Percentiles rank a stretch among this genome's conserved stretches.
Conservation (phyloP, 2,329 filamentous ascomycete genomes). For the Colletotrichum musicola region DNA sequence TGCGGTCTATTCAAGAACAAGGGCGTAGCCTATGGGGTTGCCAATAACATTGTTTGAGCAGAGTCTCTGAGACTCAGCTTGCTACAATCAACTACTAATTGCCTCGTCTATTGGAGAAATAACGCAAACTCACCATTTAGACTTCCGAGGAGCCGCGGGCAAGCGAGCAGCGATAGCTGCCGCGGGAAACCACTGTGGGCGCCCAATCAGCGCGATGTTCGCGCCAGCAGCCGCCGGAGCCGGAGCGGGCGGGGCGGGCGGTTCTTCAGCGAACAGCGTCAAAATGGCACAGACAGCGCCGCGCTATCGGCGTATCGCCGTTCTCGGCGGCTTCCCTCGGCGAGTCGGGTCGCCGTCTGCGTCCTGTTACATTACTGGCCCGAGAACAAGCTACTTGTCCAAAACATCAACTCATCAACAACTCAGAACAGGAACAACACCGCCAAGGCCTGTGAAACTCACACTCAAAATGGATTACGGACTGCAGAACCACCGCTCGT, state of each 20-base stretch:
- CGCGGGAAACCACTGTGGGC: neutral
- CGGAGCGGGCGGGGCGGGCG: constrained; percentile 12
- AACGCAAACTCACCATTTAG: too few relatives aligned
- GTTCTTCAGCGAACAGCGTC: neutral
- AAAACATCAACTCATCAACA: neutral
- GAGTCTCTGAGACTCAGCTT: too few relatives aligned
- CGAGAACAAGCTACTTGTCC: neutral
- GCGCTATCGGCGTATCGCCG: neutral
- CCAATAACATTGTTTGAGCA: too few relatives aligned
- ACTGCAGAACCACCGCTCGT: constrained; percentile 48
- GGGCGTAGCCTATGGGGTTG: too few relatives aligned
- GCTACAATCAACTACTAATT: neutral
- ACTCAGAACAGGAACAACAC: neutral
- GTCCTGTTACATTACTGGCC: neutral
- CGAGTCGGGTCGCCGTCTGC: too few relatives aligned
- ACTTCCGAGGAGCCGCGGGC: neutral
- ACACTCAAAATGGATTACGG: constrained; percentile 46
- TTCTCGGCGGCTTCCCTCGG: constrained; percentile 5
- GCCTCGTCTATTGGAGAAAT: neutral
- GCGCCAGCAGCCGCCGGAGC: constrained; percentile 13
- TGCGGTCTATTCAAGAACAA: too few relatives aligned
- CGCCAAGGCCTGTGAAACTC: neutral
- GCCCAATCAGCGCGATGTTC: constrained; percentile 6
- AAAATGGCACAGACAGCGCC: neutral
- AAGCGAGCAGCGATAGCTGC: neutral